phyloP scores from a whole-genome alignment of 164 flowering plant species.

The Euptelea pleiosperma region DNA sequence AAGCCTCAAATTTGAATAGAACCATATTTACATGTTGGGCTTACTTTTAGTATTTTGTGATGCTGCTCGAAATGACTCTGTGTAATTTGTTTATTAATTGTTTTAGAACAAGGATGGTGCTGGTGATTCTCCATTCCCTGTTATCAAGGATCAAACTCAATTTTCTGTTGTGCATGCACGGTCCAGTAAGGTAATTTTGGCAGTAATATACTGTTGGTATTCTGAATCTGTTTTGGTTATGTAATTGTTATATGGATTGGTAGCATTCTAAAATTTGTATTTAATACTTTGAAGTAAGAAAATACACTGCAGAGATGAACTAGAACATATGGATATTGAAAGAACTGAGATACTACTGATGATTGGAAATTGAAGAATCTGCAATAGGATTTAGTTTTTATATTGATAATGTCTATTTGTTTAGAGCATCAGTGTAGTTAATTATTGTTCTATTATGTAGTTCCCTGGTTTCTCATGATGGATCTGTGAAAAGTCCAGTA shows the following conservation, averaged over 20 bases:
- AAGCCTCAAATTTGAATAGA: conserved; percentile 27
- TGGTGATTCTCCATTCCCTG: conserved; percentile 90
- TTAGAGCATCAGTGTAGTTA: not conserved
- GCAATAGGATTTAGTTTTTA: too few relatives aligned
- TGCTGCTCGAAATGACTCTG: conserved; percentile 12
- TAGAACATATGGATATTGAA: too few relatives aligned
- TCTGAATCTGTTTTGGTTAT: not conserved
- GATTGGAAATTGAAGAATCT: too few relatives aligned
- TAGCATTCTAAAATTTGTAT: too few relatives aligned
- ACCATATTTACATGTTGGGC: not conserved
- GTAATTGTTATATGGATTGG: not conserved
- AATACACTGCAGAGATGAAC: too few relatives aligned
- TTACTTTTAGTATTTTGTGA: conserved; percentile 1
- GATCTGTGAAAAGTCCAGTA: not conserved
- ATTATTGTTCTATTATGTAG: not conserved
- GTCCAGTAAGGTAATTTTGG: conserved; percentile 69
- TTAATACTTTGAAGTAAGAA: too few relatives aligned
- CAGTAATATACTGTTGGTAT: too few relatives aligned
- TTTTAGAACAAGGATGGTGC: conserved; percentile 81
- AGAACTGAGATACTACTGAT: too few relatives aligned
- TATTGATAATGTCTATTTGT: too few relatives aligned
- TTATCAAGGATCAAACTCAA: conserved; percentile 81
- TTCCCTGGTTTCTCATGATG: not conserved
- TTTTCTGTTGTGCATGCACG: conserved; percentile 93
- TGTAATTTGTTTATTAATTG: conserved; percentile 9